Conservation (phyloP, 371 early-diverging fungal species). For the Fennellomyces sp. region DNA sequence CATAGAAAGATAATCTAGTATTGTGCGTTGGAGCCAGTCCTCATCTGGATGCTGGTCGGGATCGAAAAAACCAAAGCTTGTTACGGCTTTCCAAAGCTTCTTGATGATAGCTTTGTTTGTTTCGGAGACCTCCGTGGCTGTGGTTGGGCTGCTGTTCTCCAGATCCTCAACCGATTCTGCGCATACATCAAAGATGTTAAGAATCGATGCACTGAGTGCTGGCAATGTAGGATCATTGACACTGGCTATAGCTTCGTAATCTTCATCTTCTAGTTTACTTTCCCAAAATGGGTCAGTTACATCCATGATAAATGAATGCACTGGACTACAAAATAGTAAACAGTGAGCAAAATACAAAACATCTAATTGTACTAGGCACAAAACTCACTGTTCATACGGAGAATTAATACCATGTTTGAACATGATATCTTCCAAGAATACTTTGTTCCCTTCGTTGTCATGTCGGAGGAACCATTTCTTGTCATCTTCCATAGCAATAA, state of each 20-base stretch:
- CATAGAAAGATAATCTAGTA: background rate
- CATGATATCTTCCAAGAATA: too few relatives aligned
- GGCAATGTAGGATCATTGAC: too few relatives aligned
- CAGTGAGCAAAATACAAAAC: too few relatives aligned
- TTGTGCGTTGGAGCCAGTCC: conserved; percentile 8
- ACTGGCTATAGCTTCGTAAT: background rate
- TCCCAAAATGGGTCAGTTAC: background rate
- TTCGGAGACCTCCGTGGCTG: background rate
- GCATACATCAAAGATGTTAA: background rate
- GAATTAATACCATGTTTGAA: too few relatives aligned
- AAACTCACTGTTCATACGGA: too few relatives aligned
- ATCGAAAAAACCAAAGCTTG: conserved; percentile 8
- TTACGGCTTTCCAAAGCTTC: conserved; percentile 2
- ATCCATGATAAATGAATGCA: conserved; percentile 4
- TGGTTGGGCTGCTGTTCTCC: background rate
- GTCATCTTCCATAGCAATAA: too few relatives aligned
- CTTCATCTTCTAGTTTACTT: background rate
- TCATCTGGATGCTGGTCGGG: background rate
- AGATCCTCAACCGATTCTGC: background rate
- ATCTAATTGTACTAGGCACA: too few relatives aligned
- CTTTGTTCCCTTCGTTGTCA: too few relatives aligned
- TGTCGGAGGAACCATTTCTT: too few relatives aligned
- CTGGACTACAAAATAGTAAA: background rate
- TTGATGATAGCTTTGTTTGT: background rate
- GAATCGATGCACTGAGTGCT: too few relatives aligned